Base-by-base conservation (phyloP, 371 early-diverging fungal species). In the Lichtheimia ramosa region DNA sequence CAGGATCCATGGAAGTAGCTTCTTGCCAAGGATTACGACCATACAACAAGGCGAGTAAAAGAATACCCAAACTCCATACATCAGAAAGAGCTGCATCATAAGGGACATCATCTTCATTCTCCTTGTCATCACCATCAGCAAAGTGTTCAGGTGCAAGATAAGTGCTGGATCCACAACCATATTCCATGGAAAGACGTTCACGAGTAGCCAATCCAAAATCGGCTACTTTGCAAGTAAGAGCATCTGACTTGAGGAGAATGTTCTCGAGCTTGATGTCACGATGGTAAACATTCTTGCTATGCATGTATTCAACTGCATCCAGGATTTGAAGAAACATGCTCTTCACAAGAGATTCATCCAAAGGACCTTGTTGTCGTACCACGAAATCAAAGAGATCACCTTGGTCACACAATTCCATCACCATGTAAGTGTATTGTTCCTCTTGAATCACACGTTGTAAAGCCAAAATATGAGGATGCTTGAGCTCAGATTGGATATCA, bases 131-230 rank as follows among this genome's bases (percentile, higher is more conserved):
- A 18, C 81, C 74, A n/a, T 66, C 65, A 43, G 59, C 69, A 66
- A 86, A 79, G 59, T 83, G 82, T 50, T 85, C 86, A 5, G 86
- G 86, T 0, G 79, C 81, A 61, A 86, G 69, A 58, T 83, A 86
- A 48, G 89, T 83, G 43, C 87, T 84, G 46, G 83, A 82, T 13
- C 94, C 94, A 69, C 90, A 88, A 12, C 92, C 92, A 64, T 86
- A 84, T 56, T 91, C 92, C 25, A 70, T 70, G 13, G 88, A 88
- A 63, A 75, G 79, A 10, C 73, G 69, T 21, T 89, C 85, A 25
- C 81, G 76, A 23, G 92, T 92, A n/a, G 91, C 87, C 16, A 94
- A 77, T 3, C 93, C 93, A 71, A 92, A 94, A 68, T 92, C 93
- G 25, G 92, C 87, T n/a, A 94, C 77, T 54, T 91, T 90, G 61